Base-by-base conservation (phyloP, 805 yeast genomes). In the Ogataea nitratoaversa region DNA sequence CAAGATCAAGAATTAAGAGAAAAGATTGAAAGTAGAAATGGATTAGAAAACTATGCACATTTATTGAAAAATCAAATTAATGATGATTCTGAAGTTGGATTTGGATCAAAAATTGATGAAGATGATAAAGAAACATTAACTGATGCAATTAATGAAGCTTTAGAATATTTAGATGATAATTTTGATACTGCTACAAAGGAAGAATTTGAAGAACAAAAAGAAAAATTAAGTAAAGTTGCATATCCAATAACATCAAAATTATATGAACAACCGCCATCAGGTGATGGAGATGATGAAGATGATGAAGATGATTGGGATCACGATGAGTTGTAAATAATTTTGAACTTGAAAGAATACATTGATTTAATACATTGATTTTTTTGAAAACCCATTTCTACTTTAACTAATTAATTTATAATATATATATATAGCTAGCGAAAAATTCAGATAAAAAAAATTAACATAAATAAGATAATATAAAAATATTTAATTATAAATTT, bases 201-300 rank as follows among this genome's bases (percentile, higher is more conserved):
- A 67, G 99, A 93, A 59, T 84, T 85, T 54, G 95, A 87, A 42
- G 97, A 89, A 66, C 95, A 89, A 70, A 86, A 79, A 68, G 90
- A 84, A 56, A 70, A 84, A 60, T 77, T 91, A 65, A 77, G 83
- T 48, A 77, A 84, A 55, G 70, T 84, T 57, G 95, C 96, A 35
- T 82, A 82, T 66, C 97, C 98, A 65, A 90, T 93, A 58, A 86
- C 96, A 37, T 76, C 91, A 50, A 93, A 91, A 73, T 69, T 91
- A 42, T 84, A 84, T 65, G 73, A 65, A 34, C 75, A 67, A 19
- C 69, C 65, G 19, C 78, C 63, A 30, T 66, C 56, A 22, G 77
- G 65, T 8, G 60, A 47, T 30, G 83, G 73, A 14, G 82, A 75
- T 14, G 84, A 66, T 14, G 79, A 71, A 19, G 76, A 71, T 42